phyloP scores from a whole-genome alignment of 352 stramenopile genomes.

The Pythium vanterpoolii region DNA sequence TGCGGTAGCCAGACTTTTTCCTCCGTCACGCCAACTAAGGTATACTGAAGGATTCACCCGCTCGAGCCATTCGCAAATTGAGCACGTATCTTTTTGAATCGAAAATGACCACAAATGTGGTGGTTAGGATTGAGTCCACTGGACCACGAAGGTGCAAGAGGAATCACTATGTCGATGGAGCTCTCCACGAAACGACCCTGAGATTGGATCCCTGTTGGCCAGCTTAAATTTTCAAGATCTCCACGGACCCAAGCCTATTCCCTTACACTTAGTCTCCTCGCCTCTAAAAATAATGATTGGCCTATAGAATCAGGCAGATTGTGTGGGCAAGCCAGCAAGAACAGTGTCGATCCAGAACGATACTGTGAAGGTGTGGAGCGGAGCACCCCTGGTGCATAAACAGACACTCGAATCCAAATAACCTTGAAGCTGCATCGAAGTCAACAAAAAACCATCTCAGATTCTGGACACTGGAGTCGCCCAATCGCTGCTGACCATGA shows the following conservation, averaged over 20 bases:
- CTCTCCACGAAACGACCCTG: neutral
- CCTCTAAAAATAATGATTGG: neutral
- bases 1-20: too few relatives aligned
- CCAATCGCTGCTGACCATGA: constrained; percentile 10
- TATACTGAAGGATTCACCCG: too few relatives aligned
- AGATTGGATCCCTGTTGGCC: neutral
- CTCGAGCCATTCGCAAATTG: too few relatives aligned
- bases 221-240: neutral
- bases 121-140: too few relatives aligned
- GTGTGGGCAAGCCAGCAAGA: too few relatives aligned
- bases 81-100: too few relatives aligned
- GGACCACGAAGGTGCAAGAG: too few relatives aligned
- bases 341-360: constrained; percentile 13
- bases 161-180: too few relatives aligned
- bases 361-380: neutral
- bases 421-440: constrained; percentile 7
- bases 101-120: too few relatives aligned
- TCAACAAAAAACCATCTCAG: constrained; percentile 6
- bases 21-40: too few relatives aligned
- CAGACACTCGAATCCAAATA: neutral
- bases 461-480: constrained; percentile 10
- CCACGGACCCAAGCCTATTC: neutral
- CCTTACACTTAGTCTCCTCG: neutral
- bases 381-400: constrained; percentile 14
- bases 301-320: neutral